These are phyloP conservation scores for Heritiera littoralis DNA, from an alignment of 345 rosid species.

Conservation along the genomic window DNA sequence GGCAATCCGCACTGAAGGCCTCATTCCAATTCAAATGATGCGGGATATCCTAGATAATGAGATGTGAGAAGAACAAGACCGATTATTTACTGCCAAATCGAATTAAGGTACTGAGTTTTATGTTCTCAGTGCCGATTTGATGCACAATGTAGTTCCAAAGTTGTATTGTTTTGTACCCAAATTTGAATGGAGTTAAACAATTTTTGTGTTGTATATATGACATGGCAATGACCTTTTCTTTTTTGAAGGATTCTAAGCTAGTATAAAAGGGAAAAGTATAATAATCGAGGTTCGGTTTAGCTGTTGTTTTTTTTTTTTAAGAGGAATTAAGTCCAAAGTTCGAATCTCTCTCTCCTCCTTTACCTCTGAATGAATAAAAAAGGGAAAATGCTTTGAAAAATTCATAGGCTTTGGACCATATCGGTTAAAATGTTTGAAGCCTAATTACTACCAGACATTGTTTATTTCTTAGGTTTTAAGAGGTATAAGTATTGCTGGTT, in stretches of 20 bases:
- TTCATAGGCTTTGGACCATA: background rate
- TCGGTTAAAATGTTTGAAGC: too few relatives aligned
- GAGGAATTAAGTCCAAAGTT: too few relatives aligned
- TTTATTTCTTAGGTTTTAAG: too few relatives aligned
- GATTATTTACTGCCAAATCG: background rate
- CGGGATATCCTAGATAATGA: slow-evolving; percentile 77
- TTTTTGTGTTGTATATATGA: slow-evolving; percentile 9
- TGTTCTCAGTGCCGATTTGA: background rate
- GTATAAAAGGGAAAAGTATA: background rate
- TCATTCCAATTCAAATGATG: slow-evolving; percentile 81
- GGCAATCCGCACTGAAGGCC: slow-evolving; percentile 90
- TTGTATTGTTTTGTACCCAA: background rate
- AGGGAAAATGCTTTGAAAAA: background rate
- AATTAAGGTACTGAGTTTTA: slow-evolving; percentile 4
- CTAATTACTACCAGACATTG: too few relatives aligned
- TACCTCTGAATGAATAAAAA: too few relatives aligned
- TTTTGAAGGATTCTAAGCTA: background rate
- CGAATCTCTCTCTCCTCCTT: too few relatives aligned
- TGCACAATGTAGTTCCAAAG: background rate
- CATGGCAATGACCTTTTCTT: background rate
- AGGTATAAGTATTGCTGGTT: too few relatives aligned
- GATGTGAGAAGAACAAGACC: slow-evolving; percentile 40
- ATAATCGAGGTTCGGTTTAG: too few relatives aligned
- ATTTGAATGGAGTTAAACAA: background rate
- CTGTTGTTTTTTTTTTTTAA: too few relatives aligned